These are phyloP conservation scores for Digitaria exilis DNA, from an alignment of 202 grass and related monocot genomes.

Conservation along the genomic window DNA sequence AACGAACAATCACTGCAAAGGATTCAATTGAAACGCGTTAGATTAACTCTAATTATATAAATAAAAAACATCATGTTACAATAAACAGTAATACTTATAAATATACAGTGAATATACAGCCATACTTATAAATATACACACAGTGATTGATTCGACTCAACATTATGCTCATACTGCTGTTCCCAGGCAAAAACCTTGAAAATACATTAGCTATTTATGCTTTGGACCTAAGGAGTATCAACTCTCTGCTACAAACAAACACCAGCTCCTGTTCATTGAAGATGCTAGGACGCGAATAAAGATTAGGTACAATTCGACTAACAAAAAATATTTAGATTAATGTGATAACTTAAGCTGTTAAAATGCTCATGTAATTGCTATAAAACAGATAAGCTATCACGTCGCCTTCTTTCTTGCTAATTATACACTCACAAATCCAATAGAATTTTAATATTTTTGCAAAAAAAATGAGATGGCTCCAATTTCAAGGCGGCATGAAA, in stretches of 20 bases:
- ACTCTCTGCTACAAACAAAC: constrained; percentile 25
- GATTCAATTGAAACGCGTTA: constrained; percentile 13
- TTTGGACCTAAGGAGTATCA: neutral
- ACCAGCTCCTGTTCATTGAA: neutral
- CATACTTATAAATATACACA: neutral
- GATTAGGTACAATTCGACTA: constrained; percentile 1
- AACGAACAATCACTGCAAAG: constrained; percentile 74
- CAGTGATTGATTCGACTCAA: constrained; percentile 14
- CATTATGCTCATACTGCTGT: neutral
- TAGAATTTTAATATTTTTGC: neutral
- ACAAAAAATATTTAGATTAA: neutral
- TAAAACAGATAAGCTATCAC: constrained; percentile 17
- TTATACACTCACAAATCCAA: neutral
- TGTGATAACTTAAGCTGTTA: constrained; percentile 17
- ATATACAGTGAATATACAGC: neutral
- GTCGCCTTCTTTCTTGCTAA: neutral
- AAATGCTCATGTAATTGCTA: constrained; percentile 10
- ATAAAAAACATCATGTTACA: constrained; percentile 1
- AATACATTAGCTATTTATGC: constrained; percentile 5
- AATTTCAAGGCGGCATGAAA: neutral
- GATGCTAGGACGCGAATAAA: constrained; percentile 16
- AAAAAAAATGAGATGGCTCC: constrained; percentile 4
- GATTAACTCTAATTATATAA: constrained; percentile 29
- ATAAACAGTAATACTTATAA: constrained; percentile 5
- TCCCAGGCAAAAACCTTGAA: neutral